phyloP scores from a whole-genome alignment of 306 rosid species.

The Myrica gale region DNA sequence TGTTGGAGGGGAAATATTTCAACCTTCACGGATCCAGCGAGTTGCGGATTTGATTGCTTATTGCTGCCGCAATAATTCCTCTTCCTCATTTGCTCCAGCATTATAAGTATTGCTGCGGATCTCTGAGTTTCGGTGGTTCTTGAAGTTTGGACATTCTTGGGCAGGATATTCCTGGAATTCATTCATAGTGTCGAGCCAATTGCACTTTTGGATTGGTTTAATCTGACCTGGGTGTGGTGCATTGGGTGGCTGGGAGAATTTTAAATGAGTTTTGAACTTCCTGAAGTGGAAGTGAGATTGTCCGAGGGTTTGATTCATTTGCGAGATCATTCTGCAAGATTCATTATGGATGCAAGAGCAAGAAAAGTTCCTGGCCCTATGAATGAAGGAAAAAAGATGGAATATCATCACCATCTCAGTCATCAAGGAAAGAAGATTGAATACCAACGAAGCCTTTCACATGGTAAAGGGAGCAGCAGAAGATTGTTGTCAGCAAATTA shows the following conservation, averaged over 20 bases:
- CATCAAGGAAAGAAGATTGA: slow-evolving; percentile 26
- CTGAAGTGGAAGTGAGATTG: slow-evolving; percentile 17
- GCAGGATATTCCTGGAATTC: background rate
- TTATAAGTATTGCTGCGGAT: background rate
- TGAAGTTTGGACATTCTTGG: background rate
- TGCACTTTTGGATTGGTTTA: background rate
- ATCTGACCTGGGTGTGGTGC: slow-evolving; percentile 8
- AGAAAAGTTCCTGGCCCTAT: background rate
- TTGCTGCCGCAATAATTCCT: background rate
- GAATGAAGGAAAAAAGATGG: slow-evolving; percentile 8
- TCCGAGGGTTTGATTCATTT: slow-evolving; percentile 15
- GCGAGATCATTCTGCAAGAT: slow-evolving; percentile 12
- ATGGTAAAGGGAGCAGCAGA: slow-evolving; percentile 34
- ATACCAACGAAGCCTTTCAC: slow-evolving; percentile 30
- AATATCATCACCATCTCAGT: background rate
- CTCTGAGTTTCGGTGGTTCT: background rate
- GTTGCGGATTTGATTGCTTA: background rate
- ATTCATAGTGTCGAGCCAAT: background rate
- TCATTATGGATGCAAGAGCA: slow-evolving; percentile 17
- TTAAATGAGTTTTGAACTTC: slow-evolving; percentile 27
- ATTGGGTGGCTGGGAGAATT: background rate
- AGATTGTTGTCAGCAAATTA: slow-evolving; percentile 36
- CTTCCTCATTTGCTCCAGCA: background rate
- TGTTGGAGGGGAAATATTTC: background rate
- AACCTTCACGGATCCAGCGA: background rate